A percentile compares a stretch with the other conserved stretches of the same genome.
phyloP scores from a whole-genome alignment of 192 early-diverging fungal species.

The Gonapodya sp. region DNA sequence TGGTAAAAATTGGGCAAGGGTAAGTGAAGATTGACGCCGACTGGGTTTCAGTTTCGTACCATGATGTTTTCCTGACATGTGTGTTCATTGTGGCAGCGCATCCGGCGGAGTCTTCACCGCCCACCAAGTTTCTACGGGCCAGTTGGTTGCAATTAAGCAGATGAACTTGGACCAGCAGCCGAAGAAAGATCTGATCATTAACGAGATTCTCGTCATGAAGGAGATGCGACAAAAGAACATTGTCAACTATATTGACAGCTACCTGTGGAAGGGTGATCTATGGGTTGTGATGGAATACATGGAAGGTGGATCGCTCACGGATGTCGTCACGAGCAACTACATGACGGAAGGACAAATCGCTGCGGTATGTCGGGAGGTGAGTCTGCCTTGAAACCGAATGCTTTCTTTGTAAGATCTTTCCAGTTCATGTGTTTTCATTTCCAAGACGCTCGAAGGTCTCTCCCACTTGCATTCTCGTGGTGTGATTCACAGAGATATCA shows the following conservation, averaged over 20 bases:
- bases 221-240: constrained; percentile 54
- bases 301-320: constrained; percentile 81
- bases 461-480: constrained; percentile 57
- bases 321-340: constrained; percentile 63
- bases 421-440: constrained; percentile 16
- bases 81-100: constrained; percentile 43
- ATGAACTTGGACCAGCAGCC: constrained; percentile 94
- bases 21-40: too few relatives aligned
- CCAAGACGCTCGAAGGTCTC: constrained; percentile 56
- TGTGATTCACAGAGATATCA: constrained; percentile 83
- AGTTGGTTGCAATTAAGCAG: constrained; percentile 87
- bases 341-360: constrained; percentile 95
- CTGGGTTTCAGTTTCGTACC: constrained; percentile 5
- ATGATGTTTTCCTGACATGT: constrained; percentile 11
- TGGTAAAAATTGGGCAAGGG: constrained; percentile 88
- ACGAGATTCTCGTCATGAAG: constrained; percentile 55
- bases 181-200: constrained; percentile 93
- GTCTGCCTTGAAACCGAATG: neutral
- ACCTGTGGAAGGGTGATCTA: constrained; percentile 63
- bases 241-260: constrained; percentile 76
- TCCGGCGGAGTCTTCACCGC: constrained; percentile 91
- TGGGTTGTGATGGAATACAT: constrained; percentile 90
- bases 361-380: constrained; percentile 82
- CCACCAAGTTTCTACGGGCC: constrained; percentile 48
- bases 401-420: neutral